Conservation (phyloP, 495 filamentous ascomycete species). For the Daldinia childiae region DNA sequence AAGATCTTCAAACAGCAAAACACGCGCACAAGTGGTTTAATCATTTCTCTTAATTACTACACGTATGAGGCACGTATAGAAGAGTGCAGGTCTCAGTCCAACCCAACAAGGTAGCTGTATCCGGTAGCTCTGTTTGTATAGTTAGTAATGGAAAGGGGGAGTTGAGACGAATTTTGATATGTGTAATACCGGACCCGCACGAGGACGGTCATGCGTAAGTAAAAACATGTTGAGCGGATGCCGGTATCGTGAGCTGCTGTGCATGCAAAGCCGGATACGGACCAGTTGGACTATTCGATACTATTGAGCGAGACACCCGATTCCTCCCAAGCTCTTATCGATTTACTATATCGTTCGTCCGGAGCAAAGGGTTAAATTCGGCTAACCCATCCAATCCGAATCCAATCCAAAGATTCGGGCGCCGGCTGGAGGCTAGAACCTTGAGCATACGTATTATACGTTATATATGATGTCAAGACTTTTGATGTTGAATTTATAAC, state of each 20-base stretch:
- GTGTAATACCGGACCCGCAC: not conserved
- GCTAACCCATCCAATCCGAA: constrained; percentile 2
- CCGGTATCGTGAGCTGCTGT: not conserved
- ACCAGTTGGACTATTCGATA: not conserved
- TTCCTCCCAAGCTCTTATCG: not conserved
- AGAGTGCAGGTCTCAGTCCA: not conserved
- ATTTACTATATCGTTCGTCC: not conserved
- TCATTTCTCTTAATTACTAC: not conserved
- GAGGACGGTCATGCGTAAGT: not conserved
- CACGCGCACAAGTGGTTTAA: not conserved
- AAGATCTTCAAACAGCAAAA: too few relatives aligned
- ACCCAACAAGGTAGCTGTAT: not conserved
- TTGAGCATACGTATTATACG: constrained; percentile 1
- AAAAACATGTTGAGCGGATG: not conserved
- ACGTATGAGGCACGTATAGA: not conserved
- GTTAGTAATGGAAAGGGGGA: not conserved
- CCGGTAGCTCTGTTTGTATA: not conserved
- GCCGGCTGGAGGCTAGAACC: not conserved
- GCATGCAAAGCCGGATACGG: not conserved
- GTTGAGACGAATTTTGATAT: not conserved
- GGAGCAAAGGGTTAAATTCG: constrained; percentile 9
- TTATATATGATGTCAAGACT: constrained; percentile 21
- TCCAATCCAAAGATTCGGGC: constrained; percentile 1
- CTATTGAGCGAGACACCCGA: not conserved
- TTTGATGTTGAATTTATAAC: not conserved